Base-by-base conservation (phyloP, 768 basidiomycete species). In the Pisolithus sp. region DNA sequence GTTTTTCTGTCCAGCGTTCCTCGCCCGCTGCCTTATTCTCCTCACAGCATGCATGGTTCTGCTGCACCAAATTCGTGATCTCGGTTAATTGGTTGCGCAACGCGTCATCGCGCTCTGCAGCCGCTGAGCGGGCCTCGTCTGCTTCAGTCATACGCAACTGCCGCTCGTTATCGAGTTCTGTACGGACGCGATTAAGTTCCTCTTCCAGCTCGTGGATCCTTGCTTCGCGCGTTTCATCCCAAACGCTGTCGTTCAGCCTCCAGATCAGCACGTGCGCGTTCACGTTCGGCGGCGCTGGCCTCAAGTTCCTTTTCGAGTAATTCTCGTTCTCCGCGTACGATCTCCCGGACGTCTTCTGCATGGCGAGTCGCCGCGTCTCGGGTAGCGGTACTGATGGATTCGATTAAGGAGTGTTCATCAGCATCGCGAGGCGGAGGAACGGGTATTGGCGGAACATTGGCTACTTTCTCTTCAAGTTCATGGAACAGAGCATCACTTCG, bases 11-110 rank as follows among this genome's bases (percentile, higher is more conserved):
- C 74, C 78, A 87, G 31, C 83, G 77, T 38, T 79, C 70, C 15
- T 90, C 85, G 70, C 76, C 74, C 17, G 78, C 51, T 12, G 75
- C 73, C 52, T 74, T 82, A 71, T 89, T 86, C 57, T 74, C 69
- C 28, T 80, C 77, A 34, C 77, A 75, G 46, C 77, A 73, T 31
- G 82, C 77, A 2, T 78, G 73, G 51, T 88, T 84, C 52, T 84
- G 81, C 51, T 86, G 81, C 13, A 91, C 72, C 49, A 89, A 63
- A 55, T 85, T 83, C 1, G 89, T 84, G 56, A 93, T 79, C 53
- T 91, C 88, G 5, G 64, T 69, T 13, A 93, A 66, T 57, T 89
- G 87, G 37, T 65, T 71, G 31, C 80, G 74, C 40, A 87, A 64
- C 7, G 69, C 74, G 13, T 85, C 81, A 54, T 84, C 80, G 6